Conservation (phyloP, 2,329 filamentous ascomycete genomes). For the Fusarium lateritium region DNA sequence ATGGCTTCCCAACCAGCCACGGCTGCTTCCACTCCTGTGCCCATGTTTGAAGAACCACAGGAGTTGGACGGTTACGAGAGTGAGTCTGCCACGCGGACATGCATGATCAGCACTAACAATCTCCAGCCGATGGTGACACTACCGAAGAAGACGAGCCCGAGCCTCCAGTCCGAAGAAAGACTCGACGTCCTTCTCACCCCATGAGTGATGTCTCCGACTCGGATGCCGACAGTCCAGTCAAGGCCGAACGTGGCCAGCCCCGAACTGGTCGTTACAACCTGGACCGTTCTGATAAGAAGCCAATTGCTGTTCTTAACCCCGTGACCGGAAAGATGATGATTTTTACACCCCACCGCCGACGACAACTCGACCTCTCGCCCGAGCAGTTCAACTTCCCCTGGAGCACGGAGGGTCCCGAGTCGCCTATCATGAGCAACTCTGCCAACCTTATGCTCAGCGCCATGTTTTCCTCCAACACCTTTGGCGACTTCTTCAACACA, state of each 20-base stretch:
- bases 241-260: constrained; percentile 65
- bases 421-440: constrained; percentile 75
- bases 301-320: constrained; percentile 71
- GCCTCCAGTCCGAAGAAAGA: constrained; percentile 64
- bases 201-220: constrained; percentile 64
- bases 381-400: constrained; percentile 69
- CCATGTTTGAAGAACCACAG: constrained; percentile 53
- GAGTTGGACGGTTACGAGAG: constrained; percentile 72
- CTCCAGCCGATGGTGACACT: constrained; percentile 71
- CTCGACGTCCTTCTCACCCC: constrained; percentile 57
- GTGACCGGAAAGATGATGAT: constrained; percentile 74
- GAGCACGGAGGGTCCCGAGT: constrained; percentile 59
- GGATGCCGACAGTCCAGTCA: constrained; percentile 64
- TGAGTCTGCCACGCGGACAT: constrained; percentile 59
- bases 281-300: constrained; percentile 68
- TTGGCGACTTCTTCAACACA: constrained; percentile 70
- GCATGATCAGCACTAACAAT: constrained; percentile 56
- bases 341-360: constrained; percentile 68
- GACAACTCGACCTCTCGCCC: constrained; percentile 67
- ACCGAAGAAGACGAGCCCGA: constrained; percentile 72
- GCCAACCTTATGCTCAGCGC: constrained; percentile 85
- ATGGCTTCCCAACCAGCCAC: constrained; percentile 51
- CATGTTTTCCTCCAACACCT: constrained; percentile 72
- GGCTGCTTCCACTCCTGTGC: constrained; percentile 45
- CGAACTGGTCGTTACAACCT: constrained; percentile 69